phyloP scores from a whole-genome alignment of 768 basidiomycete species.

The Thelephora ganbajun region DNA sequence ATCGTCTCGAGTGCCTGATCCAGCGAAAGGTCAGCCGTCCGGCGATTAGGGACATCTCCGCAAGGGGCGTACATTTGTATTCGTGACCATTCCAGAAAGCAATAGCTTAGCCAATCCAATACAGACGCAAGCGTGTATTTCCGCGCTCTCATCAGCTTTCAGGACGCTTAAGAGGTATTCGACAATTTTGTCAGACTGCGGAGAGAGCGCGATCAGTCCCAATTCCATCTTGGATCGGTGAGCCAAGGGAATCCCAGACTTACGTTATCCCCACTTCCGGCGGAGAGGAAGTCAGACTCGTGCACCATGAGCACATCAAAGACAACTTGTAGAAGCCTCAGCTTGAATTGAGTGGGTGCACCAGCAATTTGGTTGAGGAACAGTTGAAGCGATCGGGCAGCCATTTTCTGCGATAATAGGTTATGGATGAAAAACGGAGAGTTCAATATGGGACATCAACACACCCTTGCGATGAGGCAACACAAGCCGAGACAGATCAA shows the following conservation, averaged over 20 bases:
- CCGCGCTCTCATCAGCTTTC: conserved; percentile 38
- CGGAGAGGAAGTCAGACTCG: conserved; percentile 46
- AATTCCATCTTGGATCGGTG: background rate
- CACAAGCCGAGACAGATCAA: conserved; percentile 71
- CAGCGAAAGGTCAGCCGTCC: background rate
- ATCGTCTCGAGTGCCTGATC: conserved; percentile 34
- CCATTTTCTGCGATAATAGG: conserved; percentile 33
- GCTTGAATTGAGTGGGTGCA: conserved; percentile 50
- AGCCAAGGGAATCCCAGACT: conserved; percentile 5
- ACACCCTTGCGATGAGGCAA: conserved; percentile 69
- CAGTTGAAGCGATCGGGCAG: conserved; percentile 54
- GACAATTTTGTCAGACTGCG: conserved; percentile 12
- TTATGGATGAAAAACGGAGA: background rate
- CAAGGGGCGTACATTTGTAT: conserved; percentile 41
- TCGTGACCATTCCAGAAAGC: conserved; percentile 59
- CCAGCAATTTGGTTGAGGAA: conserved; percentile 65
- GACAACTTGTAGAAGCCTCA: conserved; percentile 60
- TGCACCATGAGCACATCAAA: conserved; percentile 86
- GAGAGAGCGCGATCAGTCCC: too few relatives aligned
- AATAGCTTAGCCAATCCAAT: conserved; percentile 81
- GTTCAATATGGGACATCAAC: background rate
- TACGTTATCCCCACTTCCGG: conserved; percentile 21
- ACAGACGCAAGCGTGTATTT: conserved; percentile 58
- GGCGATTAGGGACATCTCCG: background rate
- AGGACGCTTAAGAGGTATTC: conserved; percentile 50